These are phyloP conservation scores for Leishmania guyanensis DNA, from an alignment of 208 protist genomes.

Conservation along the genomic window DNA sequence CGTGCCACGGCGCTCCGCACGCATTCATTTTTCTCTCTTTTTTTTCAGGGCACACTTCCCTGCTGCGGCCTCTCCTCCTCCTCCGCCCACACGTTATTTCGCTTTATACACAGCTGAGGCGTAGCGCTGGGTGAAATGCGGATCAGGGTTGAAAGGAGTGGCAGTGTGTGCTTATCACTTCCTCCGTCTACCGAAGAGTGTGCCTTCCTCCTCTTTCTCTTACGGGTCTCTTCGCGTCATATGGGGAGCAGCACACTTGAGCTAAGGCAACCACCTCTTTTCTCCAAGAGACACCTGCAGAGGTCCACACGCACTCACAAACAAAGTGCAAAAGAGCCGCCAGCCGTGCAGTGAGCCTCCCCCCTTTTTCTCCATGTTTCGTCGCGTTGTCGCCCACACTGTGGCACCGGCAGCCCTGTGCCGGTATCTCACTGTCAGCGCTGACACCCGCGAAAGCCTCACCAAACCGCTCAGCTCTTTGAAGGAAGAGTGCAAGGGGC, in stretches of 20 bases:
- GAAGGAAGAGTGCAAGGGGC: constrained; percentile 88
- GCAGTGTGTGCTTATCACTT: neutral
- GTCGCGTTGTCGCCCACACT: constrained; percentile 11
- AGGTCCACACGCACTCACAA: neutral
- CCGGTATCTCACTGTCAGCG: constrained; percentile 32
- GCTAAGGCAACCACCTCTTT: neutral
- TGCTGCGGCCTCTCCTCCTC: neutral
- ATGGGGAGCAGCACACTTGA: neutral
- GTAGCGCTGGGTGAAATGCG: neutral
- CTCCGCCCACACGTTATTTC: neutral
- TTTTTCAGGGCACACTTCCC: neutral
- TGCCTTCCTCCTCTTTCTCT: neutral
- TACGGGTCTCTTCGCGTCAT: too few relatives aligned
- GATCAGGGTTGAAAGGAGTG: neutral
- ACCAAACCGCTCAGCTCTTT: constrained; percentile 78
- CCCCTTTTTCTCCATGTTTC: constrained; percentile 15
- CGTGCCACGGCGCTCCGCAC: neutral
- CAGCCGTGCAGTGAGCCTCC: neutral
- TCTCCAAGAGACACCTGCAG: neutral
- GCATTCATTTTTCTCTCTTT: neutral
- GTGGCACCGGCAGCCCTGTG: constrained; percentile 8
- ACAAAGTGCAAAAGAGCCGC: neutral
- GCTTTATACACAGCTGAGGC: neutral
- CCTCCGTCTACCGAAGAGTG: neutral
- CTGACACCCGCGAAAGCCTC: constrained; percentile 57